Conservation (phyloP, 345 rosid genomes). For the Dovyalis caffra region DNA sequence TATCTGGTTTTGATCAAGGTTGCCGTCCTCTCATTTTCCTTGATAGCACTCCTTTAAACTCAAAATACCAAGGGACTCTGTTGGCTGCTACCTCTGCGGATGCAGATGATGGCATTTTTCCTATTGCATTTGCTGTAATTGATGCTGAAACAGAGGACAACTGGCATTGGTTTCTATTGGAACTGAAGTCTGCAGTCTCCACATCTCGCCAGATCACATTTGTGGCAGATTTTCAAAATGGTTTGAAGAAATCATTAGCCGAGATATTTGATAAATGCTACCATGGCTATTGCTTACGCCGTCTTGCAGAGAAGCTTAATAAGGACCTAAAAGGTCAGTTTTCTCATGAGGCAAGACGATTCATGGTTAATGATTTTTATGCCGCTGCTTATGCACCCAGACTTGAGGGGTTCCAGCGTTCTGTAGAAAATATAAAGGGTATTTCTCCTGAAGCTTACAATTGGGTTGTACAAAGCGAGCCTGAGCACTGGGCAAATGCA, state of each 20-base stretch:
- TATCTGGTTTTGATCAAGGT: slow-evolving; percentile 80
- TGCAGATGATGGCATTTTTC: slow-evolving; percentile 79
- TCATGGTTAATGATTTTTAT: slow-evolving; percentile 74
- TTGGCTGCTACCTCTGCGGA: slow-evolving; percentile 71
- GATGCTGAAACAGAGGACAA: slow-evolving; percentile 82
- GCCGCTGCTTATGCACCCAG: slow-evolving; percentile 73
- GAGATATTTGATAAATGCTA: slow-evolving; percentile 67
- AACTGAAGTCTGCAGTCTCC: slow-evolving; percentile 63
- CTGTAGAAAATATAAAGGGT: slow-evolving; percentile 60
- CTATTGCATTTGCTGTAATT: slow-evolving; percentile 78
- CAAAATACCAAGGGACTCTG: slow-evolving; percentile 77
- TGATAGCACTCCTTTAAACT: slow-evolving; percentile 64
- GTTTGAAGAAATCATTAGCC: slow-evolving; percentile 62
- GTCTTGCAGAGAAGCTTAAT: slow-evolving; percentile 74
- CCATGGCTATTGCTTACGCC: slow-evolving; percentile 79
- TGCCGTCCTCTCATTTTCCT: slow-evolving; percentile 89
- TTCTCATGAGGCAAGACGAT: slow-evolving; percentile 90
- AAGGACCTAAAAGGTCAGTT: slow-evolving; percentile 75
- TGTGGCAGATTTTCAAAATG: slow-evolving; percentile 76
- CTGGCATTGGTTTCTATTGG: slow-evolving; percentile 83
- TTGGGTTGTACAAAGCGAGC: slow-evolving; percentile 85
- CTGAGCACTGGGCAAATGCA: slow-evolving; percentile 86
- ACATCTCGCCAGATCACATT: slow-evolving; percentile 59
- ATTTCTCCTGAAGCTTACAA: slow-evolving; percentile 78
- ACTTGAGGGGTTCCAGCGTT: slow-evolving; percentile 54